A percentile compares a stretch with the other conserved stretches of the same genome.
Evolutionary conservation across 169 alveolate genomes (phyloP).

Genomic region (Amoebophrya sp.): DNA sequence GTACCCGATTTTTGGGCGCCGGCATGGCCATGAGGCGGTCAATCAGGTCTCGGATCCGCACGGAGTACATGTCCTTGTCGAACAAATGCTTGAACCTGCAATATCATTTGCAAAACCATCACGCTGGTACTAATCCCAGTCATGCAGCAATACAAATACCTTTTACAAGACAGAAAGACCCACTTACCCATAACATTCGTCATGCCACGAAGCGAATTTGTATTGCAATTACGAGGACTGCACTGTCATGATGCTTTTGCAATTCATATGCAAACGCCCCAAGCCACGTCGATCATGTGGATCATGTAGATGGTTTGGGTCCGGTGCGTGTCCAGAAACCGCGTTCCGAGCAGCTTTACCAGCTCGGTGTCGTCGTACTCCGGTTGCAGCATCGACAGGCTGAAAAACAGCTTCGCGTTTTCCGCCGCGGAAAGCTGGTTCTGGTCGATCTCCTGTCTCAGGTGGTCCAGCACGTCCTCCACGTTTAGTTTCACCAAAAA

Average conservation of each 20-base stretch:
- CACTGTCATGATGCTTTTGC: no score
- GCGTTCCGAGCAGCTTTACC: background rate
- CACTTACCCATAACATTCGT: no score
- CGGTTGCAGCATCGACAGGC: background rate
- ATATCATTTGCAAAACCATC: no score
- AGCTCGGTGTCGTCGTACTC: background rate
- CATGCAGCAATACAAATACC: no score
- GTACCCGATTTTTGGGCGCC: background rate
- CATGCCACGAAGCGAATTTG: no score
- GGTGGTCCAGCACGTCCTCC: slow-evolving; percentile 20
- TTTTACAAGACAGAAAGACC: no score
- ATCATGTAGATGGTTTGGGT: background rate
- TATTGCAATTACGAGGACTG: no score
- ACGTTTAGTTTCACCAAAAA: slow-evolving; percentile 31
- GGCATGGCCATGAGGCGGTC: background rate
- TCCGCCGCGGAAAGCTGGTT: background rate
- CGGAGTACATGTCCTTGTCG: background rate
- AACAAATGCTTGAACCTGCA: background rate
- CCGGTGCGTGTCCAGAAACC: background rate
- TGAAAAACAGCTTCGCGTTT: background rate
- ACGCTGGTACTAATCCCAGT: no score
- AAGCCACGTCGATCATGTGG: background rate
- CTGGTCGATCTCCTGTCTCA: background rate
- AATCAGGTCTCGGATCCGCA: background rate
- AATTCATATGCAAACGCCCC: no score